A percentile compares a stretch with the other conserved stretches of the same genome.
These are phyloP conservation scores for Backusella sp. DNA, from an alignment of 192 early-diverging fungal species.

Conservation along the genomic window DNA sequence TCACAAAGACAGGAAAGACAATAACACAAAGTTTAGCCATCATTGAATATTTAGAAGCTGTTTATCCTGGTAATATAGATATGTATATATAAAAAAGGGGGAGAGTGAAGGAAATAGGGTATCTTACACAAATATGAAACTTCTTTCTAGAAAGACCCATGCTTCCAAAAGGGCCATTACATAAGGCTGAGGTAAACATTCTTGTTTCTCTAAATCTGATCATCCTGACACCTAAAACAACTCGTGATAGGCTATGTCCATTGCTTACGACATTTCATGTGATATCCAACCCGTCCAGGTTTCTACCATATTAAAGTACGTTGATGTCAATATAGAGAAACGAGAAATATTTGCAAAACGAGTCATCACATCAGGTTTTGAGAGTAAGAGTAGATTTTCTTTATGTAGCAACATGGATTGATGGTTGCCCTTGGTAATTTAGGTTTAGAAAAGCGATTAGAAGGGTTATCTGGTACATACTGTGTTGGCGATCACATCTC, in stretches of 20 bases:
- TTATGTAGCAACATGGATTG: too few species aligned
- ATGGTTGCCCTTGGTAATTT: too few species aligned
- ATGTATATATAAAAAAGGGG: not conserved
- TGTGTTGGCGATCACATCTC: conserved; percentile 81
- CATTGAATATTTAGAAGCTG: conserved; percentile 86
- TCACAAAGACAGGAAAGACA: conserved; percentile 48
- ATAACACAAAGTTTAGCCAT: conserved; percentile 80
- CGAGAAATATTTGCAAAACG: conserved; percentile 58
- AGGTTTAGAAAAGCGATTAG: conserved; percentile 64
- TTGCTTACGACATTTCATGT: conserved; percentile 68
- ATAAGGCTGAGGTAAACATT: conserved; percentile 49
- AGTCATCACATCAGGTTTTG: conserved; percentile 60
- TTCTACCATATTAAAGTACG: conserved; percentile 63
- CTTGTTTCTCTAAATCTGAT: not conserved
- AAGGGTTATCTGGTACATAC: conserved; percentile 64
- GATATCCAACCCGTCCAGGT: conserved; percentile 91
- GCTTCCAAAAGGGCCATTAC: conserved; percentile 68
- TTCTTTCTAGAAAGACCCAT: conserved; percentile 47
- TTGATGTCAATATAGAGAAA: conserved; percentile 48
- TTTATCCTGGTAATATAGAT: conserved; percentile 27
- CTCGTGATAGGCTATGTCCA: conserved; percentile 55
- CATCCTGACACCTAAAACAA: too few species aligned
- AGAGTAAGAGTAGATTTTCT: conserved; percentile 31
- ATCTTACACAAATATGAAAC: not conserved
- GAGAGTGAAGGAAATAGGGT: not conserved